Evolutionary conservation across 495 filamentous ascomycete genomes (phyloP).

Genomic region (Oleoguttula mirabilis): DNA sequence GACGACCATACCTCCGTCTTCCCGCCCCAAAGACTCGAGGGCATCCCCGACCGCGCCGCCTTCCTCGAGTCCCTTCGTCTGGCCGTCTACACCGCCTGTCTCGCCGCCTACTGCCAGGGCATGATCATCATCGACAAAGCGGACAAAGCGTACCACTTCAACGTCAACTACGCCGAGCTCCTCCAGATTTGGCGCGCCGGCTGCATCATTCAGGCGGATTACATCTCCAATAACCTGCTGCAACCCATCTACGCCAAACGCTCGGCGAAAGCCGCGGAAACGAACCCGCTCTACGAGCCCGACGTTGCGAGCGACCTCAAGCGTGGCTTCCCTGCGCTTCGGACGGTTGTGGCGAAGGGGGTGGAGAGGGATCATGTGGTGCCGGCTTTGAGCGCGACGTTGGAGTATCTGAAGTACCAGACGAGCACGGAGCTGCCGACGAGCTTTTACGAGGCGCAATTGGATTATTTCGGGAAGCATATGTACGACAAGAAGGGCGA

Average conservation of each 20-base stretch:
- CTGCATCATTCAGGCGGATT: constrained; percentile 61
- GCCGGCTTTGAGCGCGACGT: constrained; percentile 48
- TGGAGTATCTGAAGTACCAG: constrained; percentile 61
- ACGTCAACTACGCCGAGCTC: constrained; percentile 45
- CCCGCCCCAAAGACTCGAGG: constrained; percentile 28
- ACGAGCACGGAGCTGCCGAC: constrained; percentile 42
- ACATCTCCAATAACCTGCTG: constrained; percentile 45
- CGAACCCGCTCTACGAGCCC: constrained; percentile 37
- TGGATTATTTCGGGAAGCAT: constrained; percentile 67
- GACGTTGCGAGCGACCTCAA: constrained; percentile 44
- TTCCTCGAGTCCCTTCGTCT: constrained; percentile 49
- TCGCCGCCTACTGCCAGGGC: constrained; percentile 54
- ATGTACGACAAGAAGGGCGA: constrained; percentile 47
- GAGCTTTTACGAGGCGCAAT: constrained; percentile 61
- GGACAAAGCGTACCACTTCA: constrained; percentile 50
- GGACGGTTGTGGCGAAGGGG: constrained; percentile 44
- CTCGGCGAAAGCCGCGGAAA: constrained; percentile 23
- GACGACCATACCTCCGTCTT: constrained; percentile 28
- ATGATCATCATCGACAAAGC: constrained; percentile 53
- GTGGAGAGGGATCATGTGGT: constrained; percentile 51
- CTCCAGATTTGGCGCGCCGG: constrained; percentile 61
- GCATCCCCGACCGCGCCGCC: constrained; percentile 31
- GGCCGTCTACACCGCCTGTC: constrained; percentile 52
- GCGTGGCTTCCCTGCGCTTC: constrained; percentile 32
- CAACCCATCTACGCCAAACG: constrained; percentile 23